These are phyloP conservation scores for Leishmania amazonensis DNA, from an alignment of 208 protist genomes.

Conservation along the genomic window DNA sequence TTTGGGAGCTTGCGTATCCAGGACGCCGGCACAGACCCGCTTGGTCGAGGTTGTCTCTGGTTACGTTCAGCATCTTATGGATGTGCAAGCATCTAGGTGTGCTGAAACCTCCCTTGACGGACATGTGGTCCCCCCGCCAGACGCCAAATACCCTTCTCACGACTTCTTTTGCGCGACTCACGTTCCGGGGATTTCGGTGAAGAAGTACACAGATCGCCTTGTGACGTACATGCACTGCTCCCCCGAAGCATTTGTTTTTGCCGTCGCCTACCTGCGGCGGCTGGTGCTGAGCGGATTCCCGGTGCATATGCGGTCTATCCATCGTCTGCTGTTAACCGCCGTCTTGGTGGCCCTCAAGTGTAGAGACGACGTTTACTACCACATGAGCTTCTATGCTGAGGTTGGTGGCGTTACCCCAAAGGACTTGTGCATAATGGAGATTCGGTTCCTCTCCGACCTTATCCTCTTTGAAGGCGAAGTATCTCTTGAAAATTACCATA, in stretches of 20 bases:
- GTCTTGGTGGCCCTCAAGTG: constrained; percentile 81
- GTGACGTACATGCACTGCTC: constrained; percentile 58
- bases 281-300: constrained; percentile 43
- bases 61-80: constrained; percentile 48
- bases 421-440: constrained; percentile 84
- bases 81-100: constrained; percentile 18
- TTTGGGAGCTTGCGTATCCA: constrained; percentile 12
- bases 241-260: constrained; percentile 50
- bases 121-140: constrained; percentile 12
- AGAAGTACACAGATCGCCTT: constrained; percentile 46
- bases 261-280: constrained; percentile 49
- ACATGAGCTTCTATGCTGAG: constrained; percentile 85
- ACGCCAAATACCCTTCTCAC: constrained; percentile 38
- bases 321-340: constrained; percentile 75
- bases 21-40: constrained; percentile 37
- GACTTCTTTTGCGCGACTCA: constrained; percentile 53
- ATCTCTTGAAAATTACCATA: constrained; percentile 39
- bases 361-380: constrained; percentile 84
- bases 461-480: constrained; percentile 60
- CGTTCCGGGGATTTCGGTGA: constrained; percentile 45
- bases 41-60: constrained; percentile 38
- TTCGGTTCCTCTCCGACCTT: constrained; percentile 69
- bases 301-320: constrained; percentile 55
- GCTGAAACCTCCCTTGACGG: constrained; percentile 2
- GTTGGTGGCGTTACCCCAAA: constrained; percentile 70